phyloP scores from a whole-genome alignment of 768 basidiomycete species.

The Mycena crocata region DNA sequence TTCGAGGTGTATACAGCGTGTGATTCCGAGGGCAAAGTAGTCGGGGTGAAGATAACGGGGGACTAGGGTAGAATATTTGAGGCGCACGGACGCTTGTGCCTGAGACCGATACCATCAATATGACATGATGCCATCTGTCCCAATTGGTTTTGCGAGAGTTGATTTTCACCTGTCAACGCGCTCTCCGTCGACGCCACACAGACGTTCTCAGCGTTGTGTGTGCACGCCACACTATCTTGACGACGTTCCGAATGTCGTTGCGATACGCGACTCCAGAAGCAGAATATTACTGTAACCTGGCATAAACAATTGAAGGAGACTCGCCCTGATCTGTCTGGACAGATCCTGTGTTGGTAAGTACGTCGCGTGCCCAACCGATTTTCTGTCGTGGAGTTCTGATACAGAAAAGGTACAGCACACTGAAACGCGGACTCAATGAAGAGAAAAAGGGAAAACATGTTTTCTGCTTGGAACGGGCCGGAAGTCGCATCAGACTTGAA shows the following conservation, averaged over 20 bases:
- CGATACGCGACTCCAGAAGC: background rate
- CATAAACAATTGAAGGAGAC: too few relatives aligned
- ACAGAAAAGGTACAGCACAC: too few relatives aligned
- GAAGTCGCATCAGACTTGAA: too few relatives aligned
- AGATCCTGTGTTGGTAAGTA: too few relatives aligned
- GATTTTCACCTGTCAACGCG: background rate
- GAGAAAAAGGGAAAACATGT: too few relatives aligned
- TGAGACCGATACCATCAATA: background rate
- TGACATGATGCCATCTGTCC: background rate
- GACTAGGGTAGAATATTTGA: background rate
- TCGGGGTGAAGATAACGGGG: conserved; percentile 6
- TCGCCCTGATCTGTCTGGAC: too few relatives aligned
- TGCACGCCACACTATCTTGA: background rate
- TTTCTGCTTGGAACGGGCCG: too few relatives aligned
- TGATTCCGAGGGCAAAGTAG: conserved; percentile 17
- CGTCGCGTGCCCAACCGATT: too few relatives aligned
- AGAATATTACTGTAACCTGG: too few relatives aligned
- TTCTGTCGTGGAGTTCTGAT: background rate
- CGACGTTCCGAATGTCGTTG: too few relatives aligned
- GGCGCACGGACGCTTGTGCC: too few relatives aligned
- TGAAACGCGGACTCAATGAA: too few relatives aligned
- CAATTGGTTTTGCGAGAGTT: conserved; percentile 5
- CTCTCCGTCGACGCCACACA: conserved; percentile 11
- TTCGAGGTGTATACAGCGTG: conserved; percentile 4
- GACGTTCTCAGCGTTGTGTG: background rate